Evolutionary conservation across 768 basidiomycete species (phyloP).

Genomic region (Pisolithus tinctorius): DNA sequence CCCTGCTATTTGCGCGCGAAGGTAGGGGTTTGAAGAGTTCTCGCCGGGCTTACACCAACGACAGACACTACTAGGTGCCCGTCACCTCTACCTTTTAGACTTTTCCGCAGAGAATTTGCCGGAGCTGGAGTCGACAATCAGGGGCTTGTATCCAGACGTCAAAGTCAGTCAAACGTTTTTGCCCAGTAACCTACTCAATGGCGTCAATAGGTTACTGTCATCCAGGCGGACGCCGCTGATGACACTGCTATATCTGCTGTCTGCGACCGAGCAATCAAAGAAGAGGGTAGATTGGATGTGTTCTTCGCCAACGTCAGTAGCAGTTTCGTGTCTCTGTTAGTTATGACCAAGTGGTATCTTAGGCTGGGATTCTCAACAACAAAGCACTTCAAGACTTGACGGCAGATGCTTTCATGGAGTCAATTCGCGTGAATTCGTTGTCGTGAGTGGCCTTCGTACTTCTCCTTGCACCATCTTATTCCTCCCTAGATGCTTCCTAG

Average conservation of each 20-base stretch:
- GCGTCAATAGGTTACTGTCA: slow-evolving; percentile 60
- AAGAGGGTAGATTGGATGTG: slow-evolving; percentile 84
- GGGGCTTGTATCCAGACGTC: slow-evolving; percentile 64
- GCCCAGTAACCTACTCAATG: slow-evolving; percentile 7
- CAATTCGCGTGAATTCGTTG: slow-evolving; percentile 71
- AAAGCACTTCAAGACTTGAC: slow-evolving; percentile 46
- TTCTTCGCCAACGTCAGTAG: slow-evolving; percentile 87
- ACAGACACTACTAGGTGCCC: slow-evolving; percentile 46
- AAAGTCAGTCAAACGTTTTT: slow-evolving; percentile 41
- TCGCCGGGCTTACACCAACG: slow-evolving; percentile 1
- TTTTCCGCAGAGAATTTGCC: slow-evolving; percentile 62
- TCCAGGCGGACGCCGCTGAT: slow-evolving; percentile 81
- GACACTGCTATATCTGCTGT: slow-evolving; percentile 59
- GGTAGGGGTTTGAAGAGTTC: slow-evolving; percentile 33
- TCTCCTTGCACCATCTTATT: too few relatives aligned
- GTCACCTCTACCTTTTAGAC: slow-evolving; percentile 72
- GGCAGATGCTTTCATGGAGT: slow-evolving; percentile 63
- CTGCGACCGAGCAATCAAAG: slow-evolving; percentile 66
- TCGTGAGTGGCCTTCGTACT: slow-evolving; percentile 31
- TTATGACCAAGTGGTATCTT: neutral
- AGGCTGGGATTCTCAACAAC: slow-evolving; percentile 63
- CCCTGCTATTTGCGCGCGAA: slow-evolving; percentile 74
- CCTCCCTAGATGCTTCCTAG: slow-evolving; percentile 69
- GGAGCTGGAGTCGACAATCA: slow-evolving; percentile 62
- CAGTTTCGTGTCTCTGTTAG: neutral